phyloP scores from a whole-genome alignment of 768 basidiomycete species.

The Psilocybe tampanensis region DNA sequence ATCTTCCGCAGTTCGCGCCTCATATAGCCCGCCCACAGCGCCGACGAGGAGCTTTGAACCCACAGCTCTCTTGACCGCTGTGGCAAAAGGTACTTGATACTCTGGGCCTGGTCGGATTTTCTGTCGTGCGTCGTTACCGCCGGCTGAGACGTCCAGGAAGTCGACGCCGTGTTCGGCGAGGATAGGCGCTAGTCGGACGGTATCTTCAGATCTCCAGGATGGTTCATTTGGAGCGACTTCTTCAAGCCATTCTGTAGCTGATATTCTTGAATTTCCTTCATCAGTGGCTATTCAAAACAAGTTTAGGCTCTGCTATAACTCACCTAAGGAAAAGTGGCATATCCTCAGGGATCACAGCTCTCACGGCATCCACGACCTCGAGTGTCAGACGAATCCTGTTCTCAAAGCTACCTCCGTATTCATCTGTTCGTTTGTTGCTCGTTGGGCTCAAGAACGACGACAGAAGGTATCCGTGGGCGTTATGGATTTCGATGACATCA shows the following conservation, averaged over 20 bases:
- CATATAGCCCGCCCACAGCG: slow-evolving; percentile 34
- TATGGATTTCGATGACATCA: slow-evolving; percentile 64
- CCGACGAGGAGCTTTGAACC: slow-evolving; percentile 41
- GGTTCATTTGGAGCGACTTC: slow-evolving; percentile 56
- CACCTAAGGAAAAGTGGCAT: slow-evolving; percentile 78
- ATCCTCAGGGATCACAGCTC: slow-evolving; percentile 55
- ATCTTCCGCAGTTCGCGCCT: slow-evolving; percentile 63
- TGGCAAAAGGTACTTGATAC: slow-evolving; percentile 60
- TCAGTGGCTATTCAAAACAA: too few species aligned
- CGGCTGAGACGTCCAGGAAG: slow-evolving; percentile 71
- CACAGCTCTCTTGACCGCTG: slow-evolving; percentile 48
- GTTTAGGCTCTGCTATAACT: background rate
- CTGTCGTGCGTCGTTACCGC: slow-evolving; percentile 55
- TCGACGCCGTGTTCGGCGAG: slow-evolving; percentile 73
- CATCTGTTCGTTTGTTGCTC: slow-evolving; percentile 64
- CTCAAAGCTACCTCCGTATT: slow-evolving; percentile 74
- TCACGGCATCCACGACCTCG: slow-evolving; percentile 65
- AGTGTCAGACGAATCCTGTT: slow-evolving; percentile 65
- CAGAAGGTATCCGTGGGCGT: slow-evolving; percentile 65
- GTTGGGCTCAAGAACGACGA: slow-evolving; percentile 59
- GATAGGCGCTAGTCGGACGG: slow-evolving; percentile 35
- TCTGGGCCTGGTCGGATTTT: slow-evolving; percentile 35
- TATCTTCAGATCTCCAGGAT: slow-evolving; percentile 48
- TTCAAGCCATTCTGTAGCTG: slow-evolving; percentile 77
- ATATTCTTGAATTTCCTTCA: slow-evolving; percentile 43